phyloP scores from a whole-genome alignment of 148 eudicot species.

The Rhododendron mucronatum region DNA sequence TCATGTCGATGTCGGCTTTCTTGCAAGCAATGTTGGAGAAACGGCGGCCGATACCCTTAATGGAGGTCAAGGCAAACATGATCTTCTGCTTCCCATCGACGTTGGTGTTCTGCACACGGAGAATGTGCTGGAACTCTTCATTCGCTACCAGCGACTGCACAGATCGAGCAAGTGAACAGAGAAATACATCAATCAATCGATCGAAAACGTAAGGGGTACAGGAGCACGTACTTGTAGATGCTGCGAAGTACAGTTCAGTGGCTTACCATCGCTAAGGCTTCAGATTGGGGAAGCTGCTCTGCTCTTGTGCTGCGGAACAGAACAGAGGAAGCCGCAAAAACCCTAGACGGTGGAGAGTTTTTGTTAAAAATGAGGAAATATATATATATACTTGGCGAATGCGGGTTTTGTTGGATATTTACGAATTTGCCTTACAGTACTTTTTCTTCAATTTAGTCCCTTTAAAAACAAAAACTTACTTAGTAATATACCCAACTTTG shows the following conservation, averaged over 20 bases:
- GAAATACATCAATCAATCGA: not conserved
- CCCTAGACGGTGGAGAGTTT: not conserved
- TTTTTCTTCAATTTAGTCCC: not conserved
- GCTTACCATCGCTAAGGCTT: not conserved
- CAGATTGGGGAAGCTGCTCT: not conserved
- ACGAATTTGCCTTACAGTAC: not conserved
- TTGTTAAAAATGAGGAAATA: not conserved
- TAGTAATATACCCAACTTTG: not conserved
- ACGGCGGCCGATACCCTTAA: conserved; percentile 95
- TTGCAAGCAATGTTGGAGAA: conserved; percentile 85
- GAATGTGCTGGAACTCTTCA: conserved; percentile 87
- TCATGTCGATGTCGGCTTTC: conserved; percentile 92
- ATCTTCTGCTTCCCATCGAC: conserved; percentile 94
- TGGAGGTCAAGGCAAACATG: conserved; percentile 88
- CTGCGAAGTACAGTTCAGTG: not conserved
- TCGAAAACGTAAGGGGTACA: not conserved
- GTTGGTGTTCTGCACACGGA: conserved; percentile 85
- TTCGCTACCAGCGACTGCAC: conserved; percentile 69
- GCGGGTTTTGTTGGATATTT: no score
- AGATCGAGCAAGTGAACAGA: not conserved
- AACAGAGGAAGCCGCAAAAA: not conserved
- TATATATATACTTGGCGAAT: no score
- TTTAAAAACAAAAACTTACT: no score
- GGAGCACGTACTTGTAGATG: no score
- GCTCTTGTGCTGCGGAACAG: not conserved